Percentiles rank a stretch among this genome's conserved stretches.
phyloP scores from a whole-genome alignment of 495 filamentous ascomycete genomes.

The Xylaria bambusicola region DNA sequence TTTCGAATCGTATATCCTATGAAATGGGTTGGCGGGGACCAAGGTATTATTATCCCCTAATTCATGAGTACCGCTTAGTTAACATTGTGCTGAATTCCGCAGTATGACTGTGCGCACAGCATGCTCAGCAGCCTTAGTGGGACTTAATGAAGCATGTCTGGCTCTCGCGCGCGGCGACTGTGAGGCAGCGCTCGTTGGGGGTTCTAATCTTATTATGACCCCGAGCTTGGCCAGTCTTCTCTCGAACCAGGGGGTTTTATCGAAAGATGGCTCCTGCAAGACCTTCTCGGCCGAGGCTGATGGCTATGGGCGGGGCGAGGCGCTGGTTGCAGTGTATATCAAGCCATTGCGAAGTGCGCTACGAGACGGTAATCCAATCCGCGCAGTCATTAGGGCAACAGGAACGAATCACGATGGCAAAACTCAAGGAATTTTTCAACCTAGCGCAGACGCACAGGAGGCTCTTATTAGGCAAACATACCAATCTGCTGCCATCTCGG shows the following conservation, averaged over 20 bases:
- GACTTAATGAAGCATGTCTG: slow-evolving; percentile 51
- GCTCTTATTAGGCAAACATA: slow-evolving; percentile 48
- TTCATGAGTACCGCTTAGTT: neutral
- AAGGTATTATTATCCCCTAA: slow-evolving; percentile 9
- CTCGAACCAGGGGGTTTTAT: slow-evolving; percentile 34
- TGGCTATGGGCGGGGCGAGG: slow-evolving; percentile 41
- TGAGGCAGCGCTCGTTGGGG: slow-evolving; percentile 20
- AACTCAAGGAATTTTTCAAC: slow-evolving; percentile 45
- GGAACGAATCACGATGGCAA: slow-evolving; percentile 48
- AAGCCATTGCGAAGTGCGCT: slow-evolving; percentile 54
- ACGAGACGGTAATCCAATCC: slow-evolving; percentile 50
- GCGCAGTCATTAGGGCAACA: slow-evolving; percentile 52
- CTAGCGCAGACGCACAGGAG: slow-evolving; percentile 49
- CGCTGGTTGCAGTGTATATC: slow-evolving; percentile 37
- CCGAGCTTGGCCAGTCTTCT: slow-evolving; percentile 36
- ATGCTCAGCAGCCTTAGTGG: slow-evolving; percentile 52
- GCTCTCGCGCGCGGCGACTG: slow-evolving; percentile 27
- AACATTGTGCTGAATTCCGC: slow-evolving; percentile 40
- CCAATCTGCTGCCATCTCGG: slow-evolving; percentile 39
- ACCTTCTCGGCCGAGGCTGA: slow-evolving; percentile 42
- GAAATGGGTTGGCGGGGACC: slow-evolving; percentile 32
- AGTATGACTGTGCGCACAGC: slow-evolving; percentile 49
- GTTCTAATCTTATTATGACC: slow-evolving; percentile 31
- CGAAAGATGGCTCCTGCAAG: slow-evolving; percentile 37
- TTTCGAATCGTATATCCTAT: slow-evolving; percentile 32